A percentile compares a stretch with the other conserved stretches of the same genome.
phyloP scores from a whole-genome alignment of 306 rosid species.

The Calophaca sinica region DNA sequence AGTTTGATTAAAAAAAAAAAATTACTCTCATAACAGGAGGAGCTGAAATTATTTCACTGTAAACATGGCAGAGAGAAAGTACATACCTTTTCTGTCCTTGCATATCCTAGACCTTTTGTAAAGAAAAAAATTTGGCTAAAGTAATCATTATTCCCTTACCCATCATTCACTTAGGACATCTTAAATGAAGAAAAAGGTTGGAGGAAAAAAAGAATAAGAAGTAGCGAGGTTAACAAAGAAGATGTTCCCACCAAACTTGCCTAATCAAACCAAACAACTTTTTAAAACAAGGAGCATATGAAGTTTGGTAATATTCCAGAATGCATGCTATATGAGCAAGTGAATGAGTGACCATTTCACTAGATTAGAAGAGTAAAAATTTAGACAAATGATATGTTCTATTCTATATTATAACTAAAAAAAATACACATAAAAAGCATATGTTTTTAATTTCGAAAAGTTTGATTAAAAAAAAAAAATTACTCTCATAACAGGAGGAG shows the following conservation, averaged over 20 bases:
- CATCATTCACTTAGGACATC: too few relatives aligned
- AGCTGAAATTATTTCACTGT: neutral
- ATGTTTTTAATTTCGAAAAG: slow-evolving; percentile 8
- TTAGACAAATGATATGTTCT: too few relatives aligned
- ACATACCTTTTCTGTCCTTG: neutral
- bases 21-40: neutral
- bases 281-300: neutral
- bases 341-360: neutral
- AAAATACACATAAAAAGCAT: too few relatives aligned
- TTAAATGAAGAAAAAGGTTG: too few relatives aligned
- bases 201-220: too few relatives aligned
- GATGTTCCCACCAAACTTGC: slow-evolving; percentile 53
- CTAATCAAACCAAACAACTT: slow-evolving; percentile 44
- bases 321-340: slow-evolving; percentile 34
- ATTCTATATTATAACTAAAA: too few relatives aligned
- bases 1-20: neutral
- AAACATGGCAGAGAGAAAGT: neutral
- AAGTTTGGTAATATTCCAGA: too few relatives aligned
- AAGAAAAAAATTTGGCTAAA: too few relatives aligned
- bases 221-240: too few relatives aligned
- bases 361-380: neutral
- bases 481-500: neutral
- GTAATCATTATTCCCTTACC: too few relatives aligned
- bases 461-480: neutral
- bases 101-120: neutral